Base-by-base conservation (phyloP, 192 early-diverging fungal genomes). In the Piromyces finnis region DNA sequence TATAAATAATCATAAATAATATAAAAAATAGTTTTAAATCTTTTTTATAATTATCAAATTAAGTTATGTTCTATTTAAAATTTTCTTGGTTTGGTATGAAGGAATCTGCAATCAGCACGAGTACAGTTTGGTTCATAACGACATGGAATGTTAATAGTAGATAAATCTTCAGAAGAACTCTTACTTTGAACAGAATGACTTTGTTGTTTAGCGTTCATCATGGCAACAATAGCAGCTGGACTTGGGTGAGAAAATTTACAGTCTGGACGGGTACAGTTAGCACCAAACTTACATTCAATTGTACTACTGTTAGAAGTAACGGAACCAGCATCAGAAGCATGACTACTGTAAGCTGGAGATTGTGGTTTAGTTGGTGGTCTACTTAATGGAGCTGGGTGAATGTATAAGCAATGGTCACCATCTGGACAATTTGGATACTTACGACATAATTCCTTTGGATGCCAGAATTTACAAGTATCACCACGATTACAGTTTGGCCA, bases 211-310 rank as follows among this genome's bases (percentile, higher is more conserved):
- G 79, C 51, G 5, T 3, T 12, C 51, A 78, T 80, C 29, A 36
- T 29, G n/a, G 79, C 30, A 80, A 79, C 82, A 39, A 84, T 39
- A 77, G 80, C 84, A 81, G 84, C 84, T 30, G 84, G 84, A 22
- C 81, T 86, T n/a, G 84, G 84, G 82, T 87, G 86, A 29, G 77
- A 80, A 81, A 84, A 87, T 13, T 30, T 78, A 80, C 84, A 87
- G 12, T 85, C 84, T 36, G 84, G 78, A 29, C 81, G 80, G 16
- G 86, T 83, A 77, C 86, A 87, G 32, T 79, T 59, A 30, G 79
- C 82, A 36, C 83, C 84, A 41, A 82, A 87, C 28, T 78, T 77
- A 81, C 86, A 87, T 77, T 85, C 30, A 29, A 59, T 29, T 11
- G 29, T 30, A 29, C 27, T 82, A 18, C n/a, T 77, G 15, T 26